Base-by-base conservation (phyloP, 306 rosid species). In the Cicer chorassanicum region DNA sequence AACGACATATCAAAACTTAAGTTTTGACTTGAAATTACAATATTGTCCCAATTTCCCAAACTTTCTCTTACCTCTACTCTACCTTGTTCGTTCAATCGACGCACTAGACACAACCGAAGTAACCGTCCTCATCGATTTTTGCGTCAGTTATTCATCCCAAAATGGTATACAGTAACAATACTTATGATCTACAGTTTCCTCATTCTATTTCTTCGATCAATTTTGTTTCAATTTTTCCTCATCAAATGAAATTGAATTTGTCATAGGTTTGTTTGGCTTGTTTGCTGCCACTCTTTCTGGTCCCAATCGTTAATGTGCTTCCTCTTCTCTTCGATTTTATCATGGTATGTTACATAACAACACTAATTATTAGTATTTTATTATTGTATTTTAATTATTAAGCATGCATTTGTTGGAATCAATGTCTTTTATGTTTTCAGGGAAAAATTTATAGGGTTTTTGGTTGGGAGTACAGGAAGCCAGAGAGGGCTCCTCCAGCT, bases 371-470 rank as follows among this genome's bases (percentile, higher is more conserved):
- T 64, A 2, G n/a, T 9, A 13, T 38, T n/a, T 38, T n/a, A n/a
- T 8, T 62, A n/a, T 9, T 38, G n/a, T n/a, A n/a, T 8, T 62
- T 38, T 40, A 7, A 2, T 12, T 56, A 6, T 19, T 29, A 4
- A 29, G 36, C 36, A 56, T 62, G 24, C 0, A 8, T 62, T n/a
- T 38, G n/a, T 0, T 64, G 36, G 16, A 15, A 8, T 41, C 36
- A 29, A 29, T 6, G 6, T 10, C 4, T 61, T 12, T 69, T 60
- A 0, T 71, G 48, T 42, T 71, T 34, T 44, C 56, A 91, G 98
- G 88, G 82, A 1, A 93, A 89, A 82, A 68, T 93, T 57, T 93
- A 89, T 83, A 42, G 83, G 42, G 46, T 89, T 65, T 79, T 60
- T 60, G 65, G 65, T 6, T 60, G 65, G 65, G 65, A 60, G 11